Base-by-base conservation (phyloP, 768 basidiomycete species). In the Russula ochroleuca region DNA sequence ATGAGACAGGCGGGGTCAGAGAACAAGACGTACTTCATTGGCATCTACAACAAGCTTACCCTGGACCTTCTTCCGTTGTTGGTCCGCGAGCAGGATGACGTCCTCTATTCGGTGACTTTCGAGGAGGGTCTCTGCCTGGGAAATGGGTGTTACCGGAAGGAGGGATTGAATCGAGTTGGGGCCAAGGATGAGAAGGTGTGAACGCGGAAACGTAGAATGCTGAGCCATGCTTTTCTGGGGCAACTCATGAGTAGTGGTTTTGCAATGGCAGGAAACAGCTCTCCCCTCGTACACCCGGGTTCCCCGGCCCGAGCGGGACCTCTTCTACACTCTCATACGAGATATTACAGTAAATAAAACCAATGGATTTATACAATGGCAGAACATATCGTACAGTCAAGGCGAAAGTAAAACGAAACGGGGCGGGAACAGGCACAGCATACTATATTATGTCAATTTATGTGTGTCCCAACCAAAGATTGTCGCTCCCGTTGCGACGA, bases 91-190 rank as follows among this genome's bases (percentile, higher is more conserved):
- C 47, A 79, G 78, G 38, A 81, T 79, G 2, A 83, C 87, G 72
- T 91, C 87, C 59, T 84, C 79, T 8, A 90, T 78, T 64, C 80
- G 77, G 68, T 86, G 86, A 63, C 77, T 80, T 48, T 85, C 81
- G 19, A 93, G 78, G 38, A 91, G 73, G 0, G 85, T 80, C 67
- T 90, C 88, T 23, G 83, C 81, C 72, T 90, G 90, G 1, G 87
- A 85, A 57, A 86, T 83, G 49, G 88, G 77, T 0, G 89, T 88
- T 5, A 87, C 84, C 0, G 85, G 87, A 10, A 89, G 80, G 15
- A 92, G 80, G 3, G 88, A 83, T 48, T 85, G 78, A 15, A 92
- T 73, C 9, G 82, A 83, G 67, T 82, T 83, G 45, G 77, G 70
- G 9, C 83, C 84, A 38, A 88, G 78, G 5, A 92, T 75, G 47